phyloP scores from a whole-genome alignment of 257 asterid genomes.

The Nicotiana sylvestris region DNA sequence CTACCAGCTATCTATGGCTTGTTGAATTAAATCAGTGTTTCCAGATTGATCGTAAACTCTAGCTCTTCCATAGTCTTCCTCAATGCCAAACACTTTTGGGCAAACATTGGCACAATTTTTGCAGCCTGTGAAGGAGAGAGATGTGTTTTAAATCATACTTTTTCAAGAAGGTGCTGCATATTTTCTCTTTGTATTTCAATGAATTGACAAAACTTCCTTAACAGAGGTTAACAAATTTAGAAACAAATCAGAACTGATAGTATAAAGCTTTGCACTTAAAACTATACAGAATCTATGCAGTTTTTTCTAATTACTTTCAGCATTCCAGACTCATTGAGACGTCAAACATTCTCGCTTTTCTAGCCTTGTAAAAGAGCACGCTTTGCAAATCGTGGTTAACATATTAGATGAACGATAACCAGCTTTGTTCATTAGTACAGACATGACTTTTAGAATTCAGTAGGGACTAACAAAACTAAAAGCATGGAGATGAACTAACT shows the following conservation, averaged over 20 bases:
- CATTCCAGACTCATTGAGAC: not conserved
- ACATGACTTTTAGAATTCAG: not conserved
- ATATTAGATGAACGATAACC: not conserved
- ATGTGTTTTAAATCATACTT: not conserved
- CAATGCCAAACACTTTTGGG: slow-evolving; percentile 66
- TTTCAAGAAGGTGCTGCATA: not conserved
- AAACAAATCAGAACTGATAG: not conserved
- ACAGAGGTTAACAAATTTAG: not conserved
- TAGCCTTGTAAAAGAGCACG: not conserved
- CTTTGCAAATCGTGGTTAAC: not conserved
- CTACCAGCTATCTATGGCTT: slow-evolving; percentile 96
- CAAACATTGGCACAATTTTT: slow-evolving; percentile 93
- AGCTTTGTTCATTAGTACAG: not conserved
- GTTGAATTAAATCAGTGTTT: slow-evolving; percentile 54
- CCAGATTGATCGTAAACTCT: slow-evolving; percentile 81
- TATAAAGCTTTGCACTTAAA: not conserved
- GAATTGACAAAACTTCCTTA: not conserved
- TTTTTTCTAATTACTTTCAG: not conserved
- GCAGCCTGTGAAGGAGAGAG: slow-evolving; percentile 55
- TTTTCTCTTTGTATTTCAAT: not conserved
- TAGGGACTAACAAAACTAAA: too few species aligned
- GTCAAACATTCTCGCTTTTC: not conserved
- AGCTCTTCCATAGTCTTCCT: slow-evolving; percentile 98
- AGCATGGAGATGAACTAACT: too few species aligned
- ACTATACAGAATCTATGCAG: not conserved